Evolutionary conservation across 805 yeast genomes (phyloP).

Genomic region (Brettanomyces naardenensis): DNA sequence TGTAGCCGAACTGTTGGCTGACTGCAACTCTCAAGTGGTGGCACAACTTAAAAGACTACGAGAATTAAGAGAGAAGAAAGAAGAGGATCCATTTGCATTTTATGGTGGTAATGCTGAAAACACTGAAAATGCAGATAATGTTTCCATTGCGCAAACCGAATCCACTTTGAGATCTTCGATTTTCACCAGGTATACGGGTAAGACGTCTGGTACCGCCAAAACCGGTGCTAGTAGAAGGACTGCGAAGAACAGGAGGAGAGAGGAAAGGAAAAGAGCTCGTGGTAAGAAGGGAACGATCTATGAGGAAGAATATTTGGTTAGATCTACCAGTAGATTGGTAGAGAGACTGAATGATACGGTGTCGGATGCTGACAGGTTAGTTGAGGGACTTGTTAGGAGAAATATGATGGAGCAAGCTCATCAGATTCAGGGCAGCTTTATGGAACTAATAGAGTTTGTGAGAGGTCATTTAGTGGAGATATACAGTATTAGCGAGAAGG

Average conservation of each 20-base stretch:
- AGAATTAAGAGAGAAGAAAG: slow-evolving; percentile 77
- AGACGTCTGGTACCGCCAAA: slow-evolving; percentile 90
- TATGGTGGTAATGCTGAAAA: slow-evolving; percentile 58
- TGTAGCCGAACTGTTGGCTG: slow-evolving; percentile 86
- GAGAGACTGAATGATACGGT: slow-evolving; percentile 73
- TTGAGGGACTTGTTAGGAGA: slow-evolving; percentile 72
- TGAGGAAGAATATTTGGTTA: slow-evolving; percentile 90
- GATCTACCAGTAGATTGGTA: slow-evolving; percentile 78
- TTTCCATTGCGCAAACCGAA: slow-evolving; percentile 91
- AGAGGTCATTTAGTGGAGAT: slow-evolving; percentile 65
- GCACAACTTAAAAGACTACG: slow-evolving; percentile 81
- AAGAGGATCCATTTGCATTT: slow-evolving; percentile 77
- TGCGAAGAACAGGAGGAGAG: slow-evolving; percentile 85
- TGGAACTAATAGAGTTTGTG: slow-evolving; percentile 47
- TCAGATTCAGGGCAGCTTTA: slow-evolving; percentile 64
- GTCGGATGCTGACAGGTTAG: slow-evolving; percentile 63
- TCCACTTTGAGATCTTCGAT: slow-evolving; percentile 89
- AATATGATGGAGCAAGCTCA: slow-evolving; percentile 70
- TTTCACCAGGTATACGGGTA: slow-evolving; percentile 93
- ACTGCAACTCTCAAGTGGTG: slow-evolving; percentile 75
- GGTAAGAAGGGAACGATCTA: slow-evolving; percentile 97
- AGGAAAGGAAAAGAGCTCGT: slow-evolving; percentile 90
- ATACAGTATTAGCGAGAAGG: slow-evolving; percentile 73
- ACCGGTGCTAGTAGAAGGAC: slow-evolving; percentile 94
- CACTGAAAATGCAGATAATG: slow-evolving; percentile 82